These are phyloP conservation scores for Onygena corvina DNA, from an alignment of 2,329 filamentous ascomycete genomes.

Conservation along the genomic window DNA sequence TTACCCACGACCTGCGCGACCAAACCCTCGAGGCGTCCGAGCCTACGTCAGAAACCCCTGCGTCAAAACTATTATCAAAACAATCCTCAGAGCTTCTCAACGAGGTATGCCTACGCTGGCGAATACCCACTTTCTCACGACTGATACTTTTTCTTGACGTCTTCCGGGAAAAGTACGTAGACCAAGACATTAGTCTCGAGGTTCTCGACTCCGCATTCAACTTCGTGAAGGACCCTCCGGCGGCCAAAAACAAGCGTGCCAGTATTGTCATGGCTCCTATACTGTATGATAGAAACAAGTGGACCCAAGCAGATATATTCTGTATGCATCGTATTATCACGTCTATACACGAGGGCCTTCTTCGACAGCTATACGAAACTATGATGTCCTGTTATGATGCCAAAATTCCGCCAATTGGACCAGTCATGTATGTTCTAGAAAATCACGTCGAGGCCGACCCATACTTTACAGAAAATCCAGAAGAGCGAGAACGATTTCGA, in stretches of 20 bases:
- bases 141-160: conserved; percentile 75
- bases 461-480: conserved; percentile 57
- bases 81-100: conserved; percentile 70
- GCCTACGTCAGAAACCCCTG: conserved; percentile 37
- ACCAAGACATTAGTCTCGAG: conserved; percentile 68
- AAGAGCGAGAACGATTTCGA: conserved; percentile 60
- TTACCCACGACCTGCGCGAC: conserved; percentile 45
- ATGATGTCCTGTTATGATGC: conserved; percentile 77
- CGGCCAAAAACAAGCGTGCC: conserved; percentile 46
- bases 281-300: conserved; percentile 49
- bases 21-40: conserved; percentile 35
- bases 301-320: conserved; percentile 57
- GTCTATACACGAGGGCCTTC: conserved; percentile 64
- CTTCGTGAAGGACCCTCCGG: conserved; percentile 60
- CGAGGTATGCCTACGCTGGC: conserved; percentile 79
- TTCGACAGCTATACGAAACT: conserved; percentile 78
- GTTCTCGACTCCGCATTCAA: conserved; percentile 76
- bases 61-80: conserved; percentile 53
- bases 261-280: conserved; percentile 36
- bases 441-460: conserved; percentile 71
- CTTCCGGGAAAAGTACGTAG: conserved; percentile 68
- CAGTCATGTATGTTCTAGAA: conserved; percentile 67
- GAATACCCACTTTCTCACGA: conserved; percentile 70
- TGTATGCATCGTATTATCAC: conserved; percentile 64
- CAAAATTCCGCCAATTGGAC: conserved; percentile 72